These are phyloP conservation scores for Suhomyces sp. DNA, from an alignment of 805 yeast species.

Conservation along the genomic window DNA sequence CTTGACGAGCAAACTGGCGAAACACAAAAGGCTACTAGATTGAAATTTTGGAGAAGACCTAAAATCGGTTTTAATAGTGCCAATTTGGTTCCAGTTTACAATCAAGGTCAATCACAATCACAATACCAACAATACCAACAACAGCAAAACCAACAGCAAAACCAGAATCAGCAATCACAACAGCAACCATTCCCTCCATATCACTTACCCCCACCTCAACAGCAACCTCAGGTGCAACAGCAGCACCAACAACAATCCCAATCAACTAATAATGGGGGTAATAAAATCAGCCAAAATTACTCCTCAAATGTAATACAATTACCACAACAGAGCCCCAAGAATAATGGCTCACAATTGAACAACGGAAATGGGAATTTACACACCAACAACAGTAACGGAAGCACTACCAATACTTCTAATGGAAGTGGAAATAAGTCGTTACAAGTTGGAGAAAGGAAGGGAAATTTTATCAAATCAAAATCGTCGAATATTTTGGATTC, in stretches of 20 bases:
- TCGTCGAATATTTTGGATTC: conserved; percentile 48
- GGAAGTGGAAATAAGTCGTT: conserved; percentile 1
- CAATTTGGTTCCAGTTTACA: conserved; percentile 1
- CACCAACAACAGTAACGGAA: neutral
- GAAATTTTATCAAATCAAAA: conserved; percentile 39
- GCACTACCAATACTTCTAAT: neutral
- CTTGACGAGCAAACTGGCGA: conserved; percentile 21
- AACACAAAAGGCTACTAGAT: conserved; percentile 42
- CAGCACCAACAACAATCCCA: conserved; percentile 2
- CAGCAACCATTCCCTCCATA: neutral
- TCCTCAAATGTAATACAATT: conserved; percentile 15
- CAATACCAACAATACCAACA: conserved; percentile 9
- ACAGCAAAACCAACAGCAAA: conserved; percentile 10
- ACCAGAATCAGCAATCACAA: conserved; percentile 7
- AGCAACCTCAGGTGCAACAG: conserved; percentile 6
- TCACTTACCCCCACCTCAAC: neutral
- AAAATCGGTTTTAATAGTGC: conserved; percentile 28
- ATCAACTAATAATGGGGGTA: neutral
- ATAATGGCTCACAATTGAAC: neutral
- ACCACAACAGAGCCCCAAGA: conserved; percentile 9
- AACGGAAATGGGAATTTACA: neutral
- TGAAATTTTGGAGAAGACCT: conserved; percentile 46
- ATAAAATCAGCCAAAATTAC: conserved; percentile 14
- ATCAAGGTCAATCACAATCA: conserved; percentile 1
- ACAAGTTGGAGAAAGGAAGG: conserved; percentile 13